Evolutionary conservation across 768 basidiomycete species (phyloP), one percentile per base, ranked within the genome.

Genomic region (Cystofilobasidium bisporidii): DNA sequence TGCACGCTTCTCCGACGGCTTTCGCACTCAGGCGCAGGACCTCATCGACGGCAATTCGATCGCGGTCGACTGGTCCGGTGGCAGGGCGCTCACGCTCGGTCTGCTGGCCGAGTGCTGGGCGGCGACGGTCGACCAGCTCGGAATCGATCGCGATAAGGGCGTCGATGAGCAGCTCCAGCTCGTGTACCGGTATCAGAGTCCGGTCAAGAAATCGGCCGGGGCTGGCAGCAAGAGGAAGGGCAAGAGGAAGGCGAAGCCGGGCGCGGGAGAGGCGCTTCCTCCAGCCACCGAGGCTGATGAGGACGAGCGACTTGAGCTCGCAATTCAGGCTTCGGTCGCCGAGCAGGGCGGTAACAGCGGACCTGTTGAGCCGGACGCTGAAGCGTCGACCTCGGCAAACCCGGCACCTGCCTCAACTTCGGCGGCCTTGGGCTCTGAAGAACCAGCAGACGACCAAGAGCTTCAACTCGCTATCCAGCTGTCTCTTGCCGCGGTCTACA

Each of bases 41-140:
- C 70, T 78, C 45, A 71, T 78, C 30, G 17, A 65, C 10, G 75
- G 76, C 1, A 78, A 77, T 55, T 73, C 60, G 14, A 69, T 78
- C 2, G 50, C 69, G 18, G 63, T 60, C 48, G 55, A 50, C 11
- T 32, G 45, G 40, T 67, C 70, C 0, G 71, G 69, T 0, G 70
- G 41, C 4, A 41, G 60, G 22, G 72, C 75, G 0, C 43, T 63
- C 33, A 71, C 56, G 30, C 65, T 78, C 10, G 32, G 70, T 17
- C 74, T 75, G 24, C 66, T 76, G 64, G 69, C 64, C 4, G 18
- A 47, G 0, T 67, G 71, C 32, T 78, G 76, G 76, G 70, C 69
- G 17, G 48, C 57, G 3, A 74, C 76, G 30, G 73, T 76, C 38
- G 63, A 38, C 2, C 60, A 50, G 18, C 70, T 78, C 12, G 76